These are phyloP conservation scores for Metschnikowia colocasiae DNA, from an alignment of 805 yeast genomes.

Conservation along the genomic window DNA sequence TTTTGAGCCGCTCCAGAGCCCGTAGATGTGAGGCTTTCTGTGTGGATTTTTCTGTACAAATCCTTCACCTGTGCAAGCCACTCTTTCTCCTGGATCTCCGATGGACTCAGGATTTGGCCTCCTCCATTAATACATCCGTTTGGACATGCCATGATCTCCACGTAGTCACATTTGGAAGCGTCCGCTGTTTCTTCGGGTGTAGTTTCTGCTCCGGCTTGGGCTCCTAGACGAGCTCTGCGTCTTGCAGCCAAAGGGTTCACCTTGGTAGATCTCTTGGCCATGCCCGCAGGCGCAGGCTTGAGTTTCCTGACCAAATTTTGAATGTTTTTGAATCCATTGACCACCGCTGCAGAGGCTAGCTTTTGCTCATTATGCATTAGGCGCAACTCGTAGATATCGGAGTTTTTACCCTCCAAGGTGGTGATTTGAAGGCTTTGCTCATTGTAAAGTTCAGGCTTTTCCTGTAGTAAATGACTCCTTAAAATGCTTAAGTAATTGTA, in stretches of 20 bases:
- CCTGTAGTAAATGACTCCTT: slow-evolving; percentile 24
- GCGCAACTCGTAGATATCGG: slow-evolving; percentile 69
- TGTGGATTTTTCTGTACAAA: slow-evolving; percentile 32
- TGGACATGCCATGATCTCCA: slow-evolving; percentile 98
- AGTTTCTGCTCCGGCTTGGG: slow-evolving; percentile 8
- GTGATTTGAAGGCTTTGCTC: slow-evolving; percentile 28
- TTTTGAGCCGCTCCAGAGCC: slow-evolving; percentile 13
- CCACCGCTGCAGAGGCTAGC: slow-evolving; percentile 55
- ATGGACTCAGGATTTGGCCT: slow-evolving; percentile 67
- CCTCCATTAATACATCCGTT: slow-evolving; percentile 98
- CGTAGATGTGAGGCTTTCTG: background rate
- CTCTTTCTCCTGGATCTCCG: slow-evolving; percentile 34
- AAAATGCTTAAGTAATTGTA: slow-evolving; percentile 54
- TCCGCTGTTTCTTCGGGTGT: slow-evolving; percentile 44
- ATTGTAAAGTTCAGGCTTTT: slow-evolving; percentile 15
- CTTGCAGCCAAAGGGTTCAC: slow-evolving; percentile 41
- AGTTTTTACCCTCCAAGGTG: slow-evolving; percentile 62
- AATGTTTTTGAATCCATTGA: slow-evolving; percentile 91
- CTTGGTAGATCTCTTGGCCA: slow-evolving; percentile 14
- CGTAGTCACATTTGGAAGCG: slow-evolving; percentile 68
- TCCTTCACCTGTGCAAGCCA: slow-evolving; percentile 41
- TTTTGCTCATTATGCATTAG: slow-evolving; percentile 39
- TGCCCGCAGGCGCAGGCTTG: slow-evolving; percentile 36
- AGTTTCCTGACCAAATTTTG: slow-evolving; percentile 88
- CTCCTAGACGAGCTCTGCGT: slow-evolving; percentile 37